Conservation (phyloP, 345 rosid genomes). For the Limnanthes douglasii region DNA sequence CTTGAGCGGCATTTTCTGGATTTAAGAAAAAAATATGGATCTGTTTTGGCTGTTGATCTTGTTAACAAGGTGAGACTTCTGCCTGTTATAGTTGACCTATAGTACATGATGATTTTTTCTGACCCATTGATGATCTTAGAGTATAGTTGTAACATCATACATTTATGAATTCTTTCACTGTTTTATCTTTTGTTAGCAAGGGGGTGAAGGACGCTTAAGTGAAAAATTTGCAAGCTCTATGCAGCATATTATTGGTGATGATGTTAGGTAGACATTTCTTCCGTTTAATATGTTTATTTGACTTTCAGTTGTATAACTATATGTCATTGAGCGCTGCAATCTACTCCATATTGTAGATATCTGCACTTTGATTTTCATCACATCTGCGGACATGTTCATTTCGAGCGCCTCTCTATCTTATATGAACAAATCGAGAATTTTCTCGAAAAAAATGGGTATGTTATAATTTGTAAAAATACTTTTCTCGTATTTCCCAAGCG, state of each 20-base stretch:
- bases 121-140: constrained; percentile 1
- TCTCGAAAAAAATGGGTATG: constrained; percentile 76
- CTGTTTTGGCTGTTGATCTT: constrained; percentile 73
- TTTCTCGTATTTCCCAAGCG: constrained; percentile 2
- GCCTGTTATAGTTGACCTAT: constrained; percentile 2
- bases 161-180: constrained; percentile 7
- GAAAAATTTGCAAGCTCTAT: constrained; percentile 59
- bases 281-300: constrained; percentile 10
- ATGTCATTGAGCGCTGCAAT: constrained; percentile 10
- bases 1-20: constrained; percentile 92
- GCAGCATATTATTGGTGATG: constrained; percentile 55
- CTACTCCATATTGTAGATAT: constrained; percentile 40
- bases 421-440: constrained; percentile 76
- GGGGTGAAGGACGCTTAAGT: constrained; percentile 79
- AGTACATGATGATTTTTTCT: constrained; percentile 3
- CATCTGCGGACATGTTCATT: constrained; percentile 89
- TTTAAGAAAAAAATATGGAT: constrained; percentile 79
- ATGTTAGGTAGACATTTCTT: constrained; percentile 59
- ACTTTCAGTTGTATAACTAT: constrained; percentile 1
- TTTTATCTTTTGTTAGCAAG: constrained; percentile 50
- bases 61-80: constrained; percentile 56
- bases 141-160: constrained; percentile 5
- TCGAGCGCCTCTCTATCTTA: constrained; percentile 89
- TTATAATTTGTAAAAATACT: constrained; percentile 2
- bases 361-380: constrained; percentile 90